Evolutionary conservation across 176 grass and related monocot species (phyloP).

Genomic region (Urochloa ruziziensis): DNA sequence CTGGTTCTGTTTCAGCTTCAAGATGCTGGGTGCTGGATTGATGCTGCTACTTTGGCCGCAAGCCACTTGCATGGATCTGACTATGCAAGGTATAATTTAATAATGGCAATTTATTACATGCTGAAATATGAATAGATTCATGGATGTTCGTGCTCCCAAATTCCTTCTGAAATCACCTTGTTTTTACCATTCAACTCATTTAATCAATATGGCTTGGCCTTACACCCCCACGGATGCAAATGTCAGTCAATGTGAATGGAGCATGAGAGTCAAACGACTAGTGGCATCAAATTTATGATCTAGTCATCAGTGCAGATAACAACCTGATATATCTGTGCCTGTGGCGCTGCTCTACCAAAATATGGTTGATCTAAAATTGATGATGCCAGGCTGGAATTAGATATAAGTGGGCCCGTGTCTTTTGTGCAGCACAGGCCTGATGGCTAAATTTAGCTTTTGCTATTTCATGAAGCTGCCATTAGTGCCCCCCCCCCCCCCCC

Average conservation of each 20-base stretch:
- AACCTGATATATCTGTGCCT: background rate
- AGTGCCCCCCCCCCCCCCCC: background rate
- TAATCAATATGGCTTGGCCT: background rate
- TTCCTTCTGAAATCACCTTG: background rate
- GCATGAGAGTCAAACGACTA: background rate
- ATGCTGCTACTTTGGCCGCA: slow-evolving; percentile 94
- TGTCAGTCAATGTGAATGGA: background rate
- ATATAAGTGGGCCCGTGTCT: background rate
- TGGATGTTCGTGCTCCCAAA: background rate
- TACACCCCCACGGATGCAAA: background rate
- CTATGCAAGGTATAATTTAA: slow-evolving; percentile 77
- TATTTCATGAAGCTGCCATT: background rate
- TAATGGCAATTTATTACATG: background rate
- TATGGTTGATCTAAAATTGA: background rate
- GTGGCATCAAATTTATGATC: slow-evolving; percentile 1
- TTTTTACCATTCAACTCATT: background rate
- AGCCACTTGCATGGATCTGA: slow-evolving; percentile 97
- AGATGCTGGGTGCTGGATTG: slow-evolving; percentile 97
- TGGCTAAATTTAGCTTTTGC: background rate
- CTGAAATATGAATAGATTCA: background rate
- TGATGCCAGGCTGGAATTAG: background rate
- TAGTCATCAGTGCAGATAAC: slow-evolving; percentile 9
- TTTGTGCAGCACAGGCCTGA: slow-evolving; percentile 3
- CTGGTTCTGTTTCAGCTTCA: slow-evolving; percentile 70
- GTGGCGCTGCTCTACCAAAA: background rate